phyloP scores from a whole-genome alignment of 2,329 filamentous ascomycete species.

The Pyrenophora graminea region DNA sequence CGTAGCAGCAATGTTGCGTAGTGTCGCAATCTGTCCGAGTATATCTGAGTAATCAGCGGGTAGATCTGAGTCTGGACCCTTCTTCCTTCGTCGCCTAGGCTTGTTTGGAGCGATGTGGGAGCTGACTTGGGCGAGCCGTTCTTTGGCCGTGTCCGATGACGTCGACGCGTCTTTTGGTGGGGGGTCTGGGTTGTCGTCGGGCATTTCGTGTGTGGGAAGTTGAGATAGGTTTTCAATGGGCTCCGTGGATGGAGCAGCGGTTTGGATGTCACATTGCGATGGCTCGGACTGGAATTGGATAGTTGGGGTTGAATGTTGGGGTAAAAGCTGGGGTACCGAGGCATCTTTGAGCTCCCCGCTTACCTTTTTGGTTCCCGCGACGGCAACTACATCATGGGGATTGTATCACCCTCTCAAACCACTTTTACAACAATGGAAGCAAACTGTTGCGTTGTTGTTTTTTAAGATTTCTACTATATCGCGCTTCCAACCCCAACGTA shows the following conservation, averaged over 20 bases:
- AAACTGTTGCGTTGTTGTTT: too few relatives aligned
- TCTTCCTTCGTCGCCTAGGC: conserved; percentile 43
- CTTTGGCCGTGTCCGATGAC: conserved; percentile 39
- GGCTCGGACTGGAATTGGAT: neutral
- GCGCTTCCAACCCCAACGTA: too few relatives aligned
- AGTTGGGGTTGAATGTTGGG: conserved; percentile 12
- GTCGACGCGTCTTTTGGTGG: conserved; percentile 23
- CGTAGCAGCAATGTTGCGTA: conserved; percentile 59
- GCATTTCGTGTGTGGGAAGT: conserved; percentile 20
- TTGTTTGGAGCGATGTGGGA: conserved; percentile 49
- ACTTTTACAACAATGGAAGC: too few relatives aligned
- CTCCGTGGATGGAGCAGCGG: conserved; percentile 20
- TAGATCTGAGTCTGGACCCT: conserved; percentile 48
- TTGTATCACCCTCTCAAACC: neutral
- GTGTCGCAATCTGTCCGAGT: conserved; percentile 58
- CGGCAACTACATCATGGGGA: neutral
- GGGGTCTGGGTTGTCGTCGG: conserved; percentile 24
- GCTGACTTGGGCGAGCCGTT: conserved; percentile 55
- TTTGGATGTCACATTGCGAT: conserved; percentile 25
- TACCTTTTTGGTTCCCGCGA: conserved; percentile 8
- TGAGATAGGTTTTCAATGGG: neutral
- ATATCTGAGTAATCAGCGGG: conserved; percentile 67
- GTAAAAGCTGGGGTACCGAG: conserved; percentile 34
- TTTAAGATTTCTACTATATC: too few relatives aligned
- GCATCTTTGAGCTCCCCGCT: conserved; percentile 29